Evolutionary conservation across 202 grass and related monocot species (phyloP).

Genomic region (Dendrocalamus latiflorus): DNA sequence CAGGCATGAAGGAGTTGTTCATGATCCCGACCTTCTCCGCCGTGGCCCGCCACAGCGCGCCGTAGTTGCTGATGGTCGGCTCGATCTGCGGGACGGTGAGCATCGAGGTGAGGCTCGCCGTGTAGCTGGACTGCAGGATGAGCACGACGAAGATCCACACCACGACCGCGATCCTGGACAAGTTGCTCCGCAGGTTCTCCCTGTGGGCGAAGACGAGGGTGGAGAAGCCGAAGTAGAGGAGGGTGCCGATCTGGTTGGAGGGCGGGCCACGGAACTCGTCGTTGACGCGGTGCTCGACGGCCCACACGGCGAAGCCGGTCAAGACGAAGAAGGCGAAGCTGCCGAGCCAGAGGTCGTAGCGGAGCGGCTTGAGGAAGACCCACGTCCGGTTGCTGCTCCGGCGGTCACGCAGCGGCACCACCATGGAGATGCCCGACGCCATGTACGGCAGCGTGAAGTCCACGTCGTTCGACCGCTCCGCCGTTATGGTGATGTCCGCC

Average conservation of each 20-base stretch:
- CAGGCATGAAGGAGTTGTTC: conserved; percentile 49
- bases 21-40: conserved; percentile 43
- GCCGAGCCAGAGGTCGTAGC: conserved; percentile 56
- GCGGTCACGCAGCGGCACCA: conserved; percentile 45
- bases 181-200: conserved; percentile 53
- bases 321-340: conserved; percentile 59
- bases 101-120: conserved; percentile 75
- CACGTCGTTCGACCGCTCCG: conserved; percentile 34
- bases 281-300: conserved; percentile 66
- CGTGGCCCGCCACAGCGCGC: conserved; percentile 14
- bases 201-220: conserved; percentile 74
- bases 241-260: conserved; percentile 48
- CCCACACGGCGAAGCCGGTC: conserved; percentile 65
- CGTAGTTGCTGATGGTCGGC: conserved; percentile 36
- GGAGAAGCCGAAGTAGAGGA: conserved; percentile 81
- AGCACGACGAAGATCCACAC: conserved; percentile 88
- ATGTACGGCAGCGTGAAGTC: conserved; percentile 79
- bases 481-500: conserved; percentile 71
- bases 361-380: conserved; percentile 70
- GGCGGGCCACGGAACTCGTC: conserved; percentile 41
- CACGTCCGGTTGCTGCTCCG: conserved; percentile 34
- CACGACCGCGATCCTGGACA: conserved; percentile 55
- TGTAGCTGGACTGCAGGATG: conserved; percentile 84
- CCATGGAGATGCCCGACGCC: conserved; percentile 46
- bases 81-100: conserved; percentile 60